A percentile compares a stretch with the other conserved stretches of the same genome.
Evolutionary conservation across 257 asterid species (phyloP).

Genomic region (Fraxinus americana): DNA sequence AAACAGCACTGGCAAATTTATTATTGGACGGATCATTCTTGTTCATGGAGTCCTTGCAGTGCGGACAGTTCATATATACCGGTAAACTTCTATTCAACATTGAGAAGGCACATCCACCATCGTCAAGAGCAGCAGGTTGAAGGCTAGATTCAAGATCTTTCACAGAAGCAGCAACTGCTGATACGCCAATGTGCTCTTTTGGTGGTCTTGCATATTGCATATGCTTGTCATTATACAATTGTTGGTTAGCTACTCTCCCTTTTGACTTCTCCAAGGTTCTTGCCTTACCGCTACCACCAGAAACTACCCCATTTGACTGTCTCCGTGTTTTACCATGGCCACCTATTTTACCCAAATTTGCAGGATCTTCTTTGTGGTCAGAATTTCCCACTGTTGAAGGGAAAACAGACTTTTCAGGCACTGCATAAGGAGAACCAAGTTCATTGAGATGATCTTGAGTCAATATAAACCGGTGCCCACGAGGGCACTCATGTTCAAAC

Average conservation of each 20-base stretch:
- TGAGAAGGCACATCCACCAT: conserved; percentile 51
- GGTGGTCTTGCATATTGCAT: conserved; percentile 44
- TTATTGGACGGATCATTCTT: conserved; percentile 45
- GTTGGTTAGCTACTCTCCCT: conserved; percentile 51
- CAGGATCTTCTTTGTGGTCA: conserved; percentile 49
- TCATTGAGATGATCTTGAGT: conserved; percentile 68
- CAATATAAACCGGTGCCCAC: conserved; percentile 87
- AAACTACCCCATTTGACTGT: conserved; percentile 58
- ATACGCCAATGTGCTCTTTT: conserved; percentile 38
- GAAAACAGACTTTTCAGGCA: conserved; percentile 51
- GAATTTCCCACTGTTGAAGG: conserved; percentile 42
- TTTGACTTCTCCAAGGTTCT: conserved; percentile 61
- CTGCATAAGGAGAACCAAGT: conserved; percentile 63
- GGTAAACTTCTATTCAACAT: conserved; percentile 72
- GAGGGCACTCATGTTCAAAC: conserved; percentile 92
- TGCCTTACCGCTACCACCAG: conserved; percentile 43
- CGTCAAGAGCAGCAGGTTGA: conserved; percentile 49
- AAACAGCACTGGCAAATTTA: conserved; percentile 74
- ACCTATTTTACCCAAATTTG: conserved; percentile 54
- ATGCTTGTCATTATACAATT: conserved; percentile 39
- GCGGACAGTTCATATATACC: conserved; percentile 89
- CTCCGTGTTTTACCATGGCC: conserved; percentile 61
- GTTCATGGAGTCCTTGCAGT: conserved; percentile 55
- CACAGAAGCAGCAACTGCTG: conserved; percentile 30
- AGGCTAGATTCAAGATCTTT: conserved; percentile 50